These are phyloP conservation scores for Cutaneotrichosporon sp. DNA, from an alignment of 1,284 basidiomycete genomes.

Conservation along the genomic window DNA sequence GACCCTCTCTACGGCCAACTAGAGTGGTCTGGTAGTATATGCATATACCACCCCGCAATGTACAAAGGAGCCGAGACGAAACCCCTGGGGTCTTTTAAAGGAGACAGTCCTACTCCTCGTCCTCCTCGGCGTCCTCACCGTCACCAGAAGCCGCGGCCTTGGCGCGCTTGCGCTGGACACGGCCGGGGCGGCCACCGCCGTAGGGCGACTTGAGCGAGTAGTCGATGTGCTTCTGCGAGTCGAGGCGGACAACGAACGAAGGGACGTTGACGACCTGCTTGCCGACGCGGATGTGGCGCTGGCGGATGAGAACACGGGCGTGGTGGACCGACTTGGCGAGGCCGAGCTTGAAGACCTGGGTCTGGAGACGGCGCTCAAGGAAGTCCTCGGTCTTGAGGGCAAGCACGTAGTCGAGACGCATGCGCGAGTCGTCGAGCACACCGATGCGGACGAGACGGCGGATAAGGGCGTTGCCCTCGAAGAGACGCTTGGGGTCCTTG, in stretches of 20 bases:
- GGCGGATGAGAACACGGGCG: conserved; percentile 95
- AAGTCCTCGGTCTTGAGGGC: conserved; percentile 99
- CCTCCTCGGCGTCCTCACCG: conserved; percentile 83
- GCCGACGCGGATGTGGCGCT: conserved; percentile 81
- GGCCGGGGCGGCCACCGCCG: conserved; percentile 93
- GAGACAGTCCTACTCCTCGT: conserved; percentile 57
- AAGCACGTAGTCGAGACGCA: conserved; percentile 99
- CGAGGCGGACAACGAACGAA: conserved; percentile 96
- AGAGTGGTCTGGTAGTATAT: conserved; percentile 24
- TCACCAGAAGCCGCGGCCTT: conserved; percentile 88
- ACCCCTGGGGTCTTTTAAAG: conserved; percentile 9
- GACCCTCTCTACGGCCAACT: conserved; percentile 6
- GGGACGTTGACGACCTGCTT: conserved; percentile 99
- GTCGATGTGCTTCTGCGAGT: conserved; percentile 98
- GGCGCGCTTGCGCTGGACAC: conserved; percentile 98
- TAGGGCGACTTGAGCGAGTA: conserved; percentile 97
- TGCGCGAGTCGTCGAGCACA: conserved; percentile 98
- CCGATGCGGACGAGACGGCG: conserved; percentile 98
- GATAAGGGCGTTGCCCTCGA: conserved; percentile 97
- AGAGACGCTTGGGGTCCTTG: conserved; percentile 99
- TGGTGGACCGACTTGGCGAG: conserved; percentile 98
- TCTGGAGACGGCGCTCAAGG: conserved; percentile 98
- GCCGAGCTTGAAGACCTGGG: conserved; percentile 95
- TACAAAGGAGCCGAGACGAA: conserved; percentile 26
- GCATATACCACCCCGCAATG: conserved; percentile 31